Evolutionary conservation across 768 basidiomycete species (phyloP), one percentile per base, ranked within the genome.

Genomic region (Termitomyces sp.): DNA sequence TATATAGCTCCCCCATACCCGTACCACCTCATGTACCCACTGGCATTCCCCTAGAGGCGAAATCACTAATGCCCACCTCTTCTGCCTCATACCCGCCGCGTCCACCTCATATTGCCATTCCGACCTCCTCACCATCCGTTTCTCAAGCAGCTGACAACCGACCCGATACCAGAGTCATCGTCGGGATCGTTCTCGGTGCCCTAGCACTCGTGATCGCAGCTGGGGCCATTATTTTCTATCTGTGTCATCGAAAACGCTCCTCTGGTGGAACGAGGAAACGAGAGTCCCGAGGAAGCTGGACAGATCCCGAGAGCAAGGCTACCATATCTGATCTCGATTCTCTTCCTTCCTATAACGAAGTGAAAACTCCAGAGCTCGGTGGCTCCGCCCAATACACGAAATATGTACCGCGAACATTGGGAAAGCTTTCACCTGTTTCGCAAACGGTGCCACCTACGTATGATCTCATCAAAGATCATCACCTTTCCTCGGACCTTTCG

Each of bases 171-270:
- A 61, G 57, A 35, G 63, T 59, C 27, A 66, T 66, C 4, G 59
- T 55, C 30, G 66, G 61, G 2, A 62, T 60, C 8, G 51, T 64
- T 21, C 11, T 65, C 9, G 66, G 66, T 4, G 62, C 35, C n/a
- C 30, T 55, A 32, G 57, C 51, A 16, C 52, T 60, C 25, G 14
- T 64, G 8, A n/a, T 63, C 21, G 54, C 51, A 3, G 45, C 48
- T 39, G 49, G 60, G 28, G 51, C 52, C 16, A 40, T 57, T 48
- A 47, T 66, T 32, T 48, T 64, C 37, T 60, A 55, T 46, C 52
- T 59, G 45, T 59, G 57, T 14, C 40, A 42, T 17, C 46, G 61
- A 21, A 48, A 35, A 32, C 4, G 41, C 14, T 34, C 41, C 3
- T 28, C 17, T 10, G 10, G 39, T 49, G 41, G n/a, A 17, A 32